These are phyloP conservation scores for Candida methanosorbosa DNA, from an alignment of 805 yeast species.

Conservation along the genomic window DNA sequence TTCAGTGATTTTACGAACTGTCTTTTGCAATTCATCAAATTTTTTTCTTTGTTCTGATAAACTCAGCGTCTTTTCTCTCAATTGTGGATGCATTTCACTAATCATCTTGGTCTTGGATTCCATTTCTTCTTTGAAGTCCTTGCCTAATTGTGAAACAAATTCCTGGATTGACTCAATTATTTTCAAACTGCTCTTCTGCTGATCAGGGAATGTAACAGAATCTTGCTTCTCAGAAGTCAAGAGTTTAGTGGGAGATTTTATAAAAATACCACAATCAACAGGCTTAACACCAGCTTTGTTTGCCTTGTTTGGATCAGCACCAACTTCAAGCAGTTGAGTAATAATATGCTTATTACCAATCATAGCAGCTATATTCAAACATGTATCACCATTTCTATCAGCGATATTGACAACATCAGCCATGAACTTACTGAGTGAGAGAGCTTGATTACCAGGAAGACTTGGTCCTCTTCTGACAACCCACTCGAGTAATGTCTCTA, in stretches of 20 bases:
- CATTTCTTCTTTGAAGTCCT: slow-evolving; percentile 52
- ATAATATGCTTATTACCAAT: slow-evolving; percentile 77
- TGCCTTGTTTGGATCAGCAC: slow-evolving; percentile 73
- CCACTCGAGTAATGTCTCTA: slow-evolving; percentile 71
- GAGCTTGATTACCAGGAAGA: slow-evolving; percentile 32
- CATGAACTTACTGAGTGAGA: slow-evolving; percentile 50
- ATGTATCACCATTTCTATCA: slow-evolving; percentile 92
- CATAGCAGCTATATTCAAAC: slow-evolving; percentile 86
- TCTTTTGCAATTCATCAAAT: slow-evolving; percentile 42
- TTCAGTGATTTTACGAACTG: slow-evolving; percentile 35
- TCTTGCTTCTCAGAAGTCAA: not conserved
- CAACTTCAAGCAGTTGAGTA: slow-evolving; percentile 74
- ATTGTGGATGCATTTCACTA: slow-evolving; percentile 41
- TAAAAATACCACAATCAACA: slow-evolving; percentile 69
- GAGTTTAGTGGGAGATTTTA: slow-evolving; percentile 12
- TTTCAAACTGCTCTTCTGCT: slow-evolving; percentile 23
- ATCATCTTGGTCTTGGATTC: slow-evolving; percentile 42
- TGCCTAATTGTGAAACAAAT: slow-evolving; percentile 42
- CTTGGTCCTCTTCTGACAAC: slow-evolving; percentile 48
- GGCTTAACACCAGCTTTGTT: slow-evolving; percentile 87
- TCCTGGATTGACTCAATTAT: slow-evolving; percentile 43
- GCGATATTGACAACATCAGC: slow-evolving; percentile 74
- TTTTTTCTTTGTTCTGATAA: slow-evolving; percentile 40
- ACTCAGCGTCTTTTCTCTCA: slow-evolving; percentile 47
- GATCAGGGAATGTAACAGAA: not conserved